Conservation (phyloP, 768 basidiomycete genomes). For the Lactarius sp. region DNA sequence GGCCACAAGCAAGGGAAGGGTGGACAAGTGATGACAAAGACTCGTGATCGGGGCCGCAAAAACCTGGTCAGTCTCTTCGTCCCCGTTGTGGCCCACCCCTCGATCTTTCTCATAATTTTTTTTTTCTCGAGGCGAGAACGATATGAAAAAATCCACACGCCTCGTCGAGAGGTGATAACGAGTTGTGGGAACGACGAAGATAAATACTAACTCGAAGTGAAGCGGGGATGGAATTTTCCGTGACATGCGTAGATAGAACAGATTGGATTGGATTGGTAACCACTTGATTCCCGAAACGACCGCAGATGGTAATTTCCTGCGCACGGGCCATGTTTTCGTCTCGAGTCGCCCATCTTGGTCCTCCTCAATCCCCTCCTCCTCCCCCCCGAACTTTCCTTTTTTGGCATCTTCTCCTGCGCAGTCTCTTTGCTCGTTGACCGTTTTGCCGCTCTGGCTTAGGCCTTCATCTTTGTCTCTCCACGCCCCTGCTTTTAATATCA, state of each 20-base stretch:
- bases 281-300: conserved; percentile 14
- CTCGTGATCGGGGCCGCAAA: too few relatives aligned
- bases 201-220: background rate
- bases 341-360: conserved; percentile 11
- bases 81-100: too few relatives aligned
- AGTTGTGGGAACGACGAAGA: background rate
- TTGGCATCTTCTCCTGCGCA: conserved; percentile 29
- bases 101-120: too few relatives aligned
- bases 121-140: too few relatives aligned
- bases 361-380: conserved; percentile 21
- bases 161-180: background rate
- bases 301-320: conserved; percentile 24
- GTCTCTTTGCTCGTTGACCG: conserved; percentile 16
- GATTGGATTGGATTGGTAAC: conserved; percentile 4
- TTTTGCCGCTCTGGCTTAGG: background rate
- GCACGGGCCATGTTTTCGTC: conserved; percentile 22
- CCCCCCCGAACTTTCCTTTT: conserved; percentile 32
- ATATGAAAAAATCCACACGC: background rate
- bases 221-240: conserved; percentile 1
- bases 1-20: too few relatives aligned
- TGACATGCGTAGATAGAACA: background rate
- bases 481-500: background rate
- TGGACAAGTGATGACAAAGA: too few relatives aligned
- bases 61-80: too few relatives aligned
- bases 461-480: background rate